These are phyloP conservation scores for Tagetes patula DNA, from an alignment of 129 eudicot species.

Conservation along the genomic window DNA sequence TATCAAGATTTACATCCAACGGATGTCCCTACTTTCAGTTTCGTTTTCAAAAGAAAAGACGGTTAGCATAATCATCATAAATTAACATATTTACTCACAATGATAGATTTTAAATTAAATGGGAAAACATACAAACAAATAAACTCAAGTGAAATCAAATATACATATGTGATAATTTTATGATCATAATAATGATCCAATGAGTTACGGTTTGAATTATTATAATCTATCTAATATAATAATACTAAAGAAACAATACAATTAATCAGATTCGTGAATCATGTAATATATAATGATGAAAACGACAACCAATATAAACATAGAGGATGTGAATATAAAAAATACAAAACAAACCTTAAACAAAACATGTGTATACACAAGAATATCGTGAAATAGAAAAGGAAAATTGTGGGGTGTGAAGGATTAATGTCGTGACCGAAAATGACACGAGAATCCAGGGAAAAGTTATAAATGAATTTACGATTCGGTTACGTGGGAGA, in stretches of 20 bases:
- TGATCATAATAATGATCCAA: too few relatives aligned
- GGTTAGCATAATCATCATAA: too few relatives aligned
- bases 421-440: neutral
- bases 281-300: neutral
- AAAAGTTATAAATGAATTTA: constrained; percentile 15
- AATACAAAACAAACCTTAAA: neutral
- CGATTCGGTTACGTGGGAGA: constrained; percentile 10
- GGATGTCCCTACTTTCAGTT: too few relatives aligned
- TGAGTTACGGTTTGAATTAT: too few relatives aligned
- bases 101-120: too few relatives aligned
- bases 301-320: neutral
- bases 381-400: neutral
- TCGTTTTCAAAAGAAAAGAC: too few relatives aligned
- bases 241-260: neutral
- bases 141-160: too few relatives aligned
- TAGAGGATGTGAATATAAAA: constrained; percentile 8
- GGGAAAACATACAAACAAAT: too few relatives aligned
- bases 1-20: too few relatives aligned
- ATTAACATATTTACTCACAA: too few relatives aligned
- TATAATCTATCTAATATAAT: too few relatives aligned
- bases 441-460: constrained; percentile 7
- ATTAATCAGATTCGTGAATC: neutral
- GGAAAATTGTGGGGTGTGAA: neutral
- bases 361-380: constrained; percentile 10
- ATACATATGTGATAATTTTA: too few relatives aligned